Evolutionary conservation across 2,329 filamentous ascomycete species (phyloP).

Genomic region (Aspergillus brasiliensis): DNA sequence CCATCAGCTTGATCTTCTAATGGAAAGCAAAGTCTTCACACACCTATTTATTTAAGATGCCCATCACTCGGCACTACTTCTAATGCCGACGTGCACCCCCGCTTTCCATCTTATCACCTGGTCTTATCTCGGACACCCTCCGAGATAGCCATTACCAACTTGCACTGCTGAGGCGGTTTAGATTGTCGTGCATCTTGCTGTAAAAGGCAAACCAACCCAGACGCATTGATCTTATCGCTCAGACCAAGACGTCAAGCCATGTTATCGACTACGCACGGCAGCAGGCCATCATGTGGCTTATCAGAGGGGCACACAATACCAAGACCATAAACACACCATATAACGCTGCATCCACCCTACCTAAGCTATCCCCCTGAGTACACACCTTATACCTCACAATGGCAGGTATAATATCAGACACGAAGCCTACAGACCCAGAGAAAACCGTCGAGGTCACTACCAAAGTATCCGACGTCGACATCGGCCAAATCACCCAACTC

Average conservation of each 20-base stretch:
- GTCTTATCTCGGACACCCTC: not conserved
- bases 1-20: too few relatives aligned
- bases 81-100: too few relatives aligned
- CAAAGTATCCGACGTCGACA: constrained; percentile 20
- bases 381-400: not conserved
- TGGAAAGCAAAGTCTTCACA: too few relatives aligned
- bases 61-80: too few relatives aligned
- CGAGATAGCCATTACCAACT: not conserved
- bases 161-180: not conserved
- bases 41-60: too few relatives aligned
- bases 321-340: not conserved
- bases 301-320: not conserved
- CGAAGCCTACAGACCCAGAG: not conserved
- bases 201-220: not conserved
- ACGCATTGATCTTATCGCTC: not conserved
- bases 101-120: too few relatives aligned
- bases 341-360: too few relatives aligned
- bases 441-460: not conserved
- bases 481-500: constrained; percentile 37
- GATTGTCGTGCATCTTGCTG: not conserved
- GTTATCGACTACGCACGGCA: not conserved
- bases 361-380: too few relatives aligned
- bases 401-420: not conserved
- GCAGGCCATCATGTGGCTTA: not conserved
- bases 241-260: not conserved